Conservation (phyloP, 441 rosid genomes). For the Pelargonium australe region DNA sequence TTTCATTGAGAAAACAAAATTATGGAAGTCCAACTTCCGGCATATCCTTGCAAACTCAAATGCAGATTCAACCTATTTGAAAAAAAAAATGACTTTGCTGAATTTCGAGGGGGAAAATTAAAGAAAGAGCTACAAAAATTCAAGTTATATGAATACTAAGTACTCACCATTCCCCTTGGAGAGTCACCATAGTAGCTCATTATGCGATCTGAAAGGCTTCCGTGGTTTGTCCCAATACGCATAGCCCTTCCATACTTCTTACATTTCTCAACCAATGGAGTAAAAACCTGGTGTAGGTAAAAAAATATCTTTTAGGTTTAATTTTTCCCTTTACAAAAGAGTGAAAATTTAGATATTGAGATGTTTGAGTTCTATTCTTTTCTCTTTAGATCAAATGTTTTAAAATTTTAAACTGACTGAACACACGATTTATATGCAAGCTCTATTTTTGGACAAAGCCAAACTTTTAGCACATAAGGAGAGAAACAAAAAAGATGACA, state of each 20-base stretch:
- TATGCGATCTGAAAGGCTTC: constrained; percentile 96
- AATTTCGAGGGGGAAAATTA: neutral
- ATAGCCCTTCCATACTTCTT: constrained; percentile 91
- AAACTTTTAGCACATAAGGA: too few species aligned
- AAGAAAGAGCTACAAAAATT: too few species aligned
- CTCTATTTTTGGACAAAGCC: too few species aligned
- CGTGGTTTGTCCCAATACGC: constrained; percentile 98
- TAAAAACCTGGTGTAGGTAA: constrained; percentile 49
- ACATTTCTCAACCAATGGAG: constrained; percentile 94
- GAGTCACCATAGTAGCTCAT: constrained; percentile 98
- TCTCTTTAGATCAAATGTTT: too few species aligned
- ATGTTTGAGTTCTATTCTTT: too few species aligned
- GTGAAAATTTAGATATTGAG: too few species aligned
- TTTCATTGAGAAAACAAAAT: constrained; percentile 96
- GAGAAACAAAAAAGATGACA: too few species aligned
- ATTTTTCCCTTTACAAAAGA: too few species aligned
- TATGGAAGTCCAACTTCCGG: constrained; percentile 83
- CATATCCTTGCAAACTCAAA: constrained; percentile 95
- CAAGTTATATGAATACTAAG: too few species aligned
- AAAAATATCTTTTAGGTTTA: too few species aligned
- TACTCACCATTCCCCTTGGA: constrained; percentile 57
- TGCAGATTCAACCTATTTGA: constrained; percentile 85
- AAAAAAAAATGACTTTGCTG: constrained; percentile 10
- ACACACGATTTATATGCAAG: too few species aligned
- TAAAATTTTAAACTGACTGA: too few species aligned